phyloP scores from a whole-genome alignment of 352 stramenopile genomes.

The Pythium plurisporium region DNA sequence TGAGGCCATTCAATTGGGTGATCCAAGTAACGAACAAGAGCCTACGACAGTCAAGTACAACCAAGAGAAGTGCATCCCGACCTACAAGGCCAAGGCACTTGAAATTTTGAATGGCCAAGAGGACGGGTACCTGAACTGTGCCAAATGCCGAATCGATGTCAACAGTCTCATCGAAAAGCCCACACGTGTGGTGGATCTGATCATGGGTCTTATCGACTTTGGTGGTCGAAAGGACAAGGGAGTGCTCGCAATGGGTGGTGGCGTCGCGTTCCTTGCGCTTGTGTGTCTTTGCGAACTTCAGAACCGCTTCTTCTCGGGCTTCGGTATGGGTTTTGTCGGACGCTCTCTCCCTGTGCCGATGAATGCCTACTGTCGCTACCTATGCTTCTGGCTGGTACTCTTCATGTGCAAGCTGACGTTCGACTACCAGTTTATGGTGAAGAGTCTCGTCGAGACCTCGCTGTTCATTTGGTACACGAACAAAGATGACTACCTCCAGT shows the following conservation, averaged over 20 bases:
- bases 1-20: slow-evolving; percentile 10
- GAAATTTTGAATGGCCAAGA: slow-evolving; percentile 48
- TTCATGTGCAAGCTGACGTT: slow-evolving; percentile 78
- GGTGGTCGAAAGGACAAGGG: slow-evolving; percentile 58
- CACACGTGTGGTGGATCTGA: slow-evolving; percentile 48
- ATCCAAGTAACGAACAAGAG: background rate
- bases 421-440: slow-evolving; percentile 86
- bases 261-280: slow-evolving; percentile 38
- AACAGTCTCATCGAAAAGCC: slow-evolving; percentile 63
- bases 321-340: slow-evolving; percentile 73
- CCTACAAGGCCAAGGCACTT: slow-evolving; percentile 43
- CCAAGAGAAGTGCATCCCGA: slow-evolving; percentile 54
- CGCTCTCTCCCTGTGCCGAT: slow-evolving; percentile 74
- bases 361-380: slow-evolving; percentile 66
- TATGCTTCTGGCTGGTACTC: slow-evolving; percentile 79
- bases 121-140: slow-evolving; percentile 67
- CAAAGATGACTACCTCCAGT: slow-evolving; percentile 62
- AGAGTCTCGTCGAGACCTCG: slow-evolving; percentile 78
- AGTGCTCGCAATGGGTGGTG: slow-evolving; percentile 55
- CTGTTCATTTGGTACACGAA: slow-evolving; percentile 84
- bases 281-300: slow-evolving; percentile 61
- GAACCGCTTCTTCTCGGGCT: slow-evolving; percentile 67
- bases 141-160: slow-evolving; percentile 64
- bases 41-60: slow-evolving; percentile 42
- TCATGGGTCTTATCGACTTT: slow-evolving; percentile 44